Conservation (phyloP, 345 rosid species). For the Heritiera fomes region DNA sequence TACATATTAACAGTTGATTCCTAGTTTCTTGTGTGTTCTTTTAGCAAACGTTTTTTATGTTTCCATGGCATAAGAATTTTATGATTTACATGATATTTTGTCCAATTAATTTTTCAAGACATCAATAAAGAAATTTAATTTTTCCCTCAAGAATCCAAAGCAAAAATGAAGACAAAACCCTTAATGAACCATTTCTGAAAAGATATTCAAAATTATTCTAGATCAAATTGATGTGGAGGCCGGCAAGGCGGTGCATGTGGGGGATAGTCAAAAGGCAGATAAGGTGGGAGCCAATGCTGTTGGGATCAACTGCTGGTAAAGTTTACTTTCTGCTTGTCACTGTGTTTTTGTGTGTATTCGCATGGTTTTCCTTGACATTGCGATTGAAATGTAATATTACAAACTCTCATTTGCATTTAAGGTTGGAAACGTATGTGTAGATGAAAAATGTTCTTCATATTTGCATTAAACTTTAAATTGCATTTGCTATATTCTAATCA, state of each 20-base stretch:
- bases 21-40: background rate
- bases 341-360: background rate
- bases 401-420: too few relatives aligned
- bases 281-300: constrained; percentile 67
- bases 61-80: background rate
- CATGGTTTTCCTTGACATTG: background rate
- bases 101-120: background rate
- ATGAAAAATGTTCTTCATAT: too few relatives aligned
- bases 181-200: background rate
- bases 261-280: constrained; percentile 80
- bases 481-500: background rate
- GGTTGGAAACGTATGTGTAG: too few relatives aligned
- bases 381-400: too few relatives aligned
- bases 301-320: constrained; percentile 83
- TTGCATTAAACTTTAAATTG: too few relatives aligned
- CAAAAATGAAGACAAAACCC: background rate
- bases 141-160: background rate
- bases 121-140: background rate
- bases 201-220: constrained; percentile 28
- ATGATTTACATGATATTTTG: background rate
- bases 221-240: constrained; percentile 58
- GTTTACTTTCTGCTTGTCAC: constrained; percentile 4
- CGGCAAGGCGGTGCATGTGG: constrained; percentile 65
- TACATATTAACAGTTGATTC: background rate
- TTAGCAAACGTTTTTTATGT: background rate